Percentiles rank a stretch among this genome's conserved stretches.
phyloP scores from a whole-genome alignment of 2,329 filamentous ascomycete genomes.

The Blumeriella jaapii region DNA sequence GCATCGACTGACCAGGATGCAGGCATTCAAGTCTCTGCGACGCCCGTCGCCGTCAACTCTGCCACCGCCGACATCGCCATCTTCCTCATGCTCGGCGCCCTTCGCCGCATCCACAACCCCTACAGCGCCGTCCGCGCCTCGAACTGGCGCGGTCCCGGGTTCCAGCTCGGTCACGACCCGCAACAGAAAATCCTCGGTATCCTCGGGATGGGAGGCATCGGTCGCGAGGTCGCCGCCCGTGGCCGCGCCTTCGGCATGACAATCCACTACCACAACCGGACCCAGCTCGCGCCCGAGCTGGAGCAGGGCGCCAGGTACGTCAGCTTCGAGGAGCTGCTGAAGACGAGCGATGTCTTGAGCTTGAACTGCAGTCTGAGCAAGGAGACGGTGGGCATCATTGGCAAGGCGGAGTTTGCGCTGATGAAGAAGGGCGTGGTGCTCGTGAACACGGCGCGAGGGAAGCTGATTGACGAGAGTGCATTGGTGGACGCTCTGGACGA shows the following conservation, averaged over 20 bases:
- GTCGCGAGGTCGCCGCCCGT: slow-evolving; percentile 60
- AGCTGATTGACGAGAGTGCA: slow-evolving; percentile 68
- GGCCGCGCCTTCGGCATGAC: slow-evolving; percentile 64
- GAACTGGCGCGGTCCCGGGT: slow-evolving; percentile 46
- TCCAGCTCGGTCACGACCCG: slow-evolving; percentile 50
- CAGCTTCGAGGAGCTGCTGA: slow-evolving; percentile 58
- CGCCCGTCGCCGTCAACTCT: slow-evolving; percentile 64
- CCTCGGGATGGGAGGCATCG: slow-evolving; percentile 77
- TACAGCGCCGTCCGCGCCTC: slow-evolving; percentile 45
- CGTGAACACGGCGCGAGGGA: slow-evolving; percentile 70
- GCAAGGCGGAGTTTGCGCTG: slow-evolving; percentile 52
- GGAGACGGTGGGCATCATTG: slow-evolving; percentile 59
- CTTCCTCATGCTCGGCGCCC: slow-evolving; percentile 67
- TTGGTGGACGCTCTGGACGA: slow-evolving; percentile 65
- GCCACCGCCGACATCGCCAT: slow-evolving; percentile 70
- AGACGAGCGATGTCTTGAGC: slow-evolving; percentile 61
- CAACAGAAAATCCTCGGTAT: slow-evolving; percentile 67
- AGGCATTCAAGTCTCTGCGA: slow-evolving; percentile 61
- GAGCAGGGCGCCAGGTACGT: slow-evolving; percentile 50
- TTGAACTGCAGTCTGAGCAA: slow-evolving; percentile 63
- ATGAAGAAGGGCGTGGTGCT: slow-evolving; percentile 73
- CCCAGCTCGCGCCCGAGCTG: slow-evolving; percentile 41
- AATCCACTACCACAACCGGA: slow-evolving; percentile 64
- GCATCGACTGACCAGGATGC: slow-evolving; percentile 17
- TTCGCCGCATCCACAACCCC: slow-evolving; percentile 55